Percentiles rank a stretch among this genome's conserved stretches.
Evolutionary conservation across 2,329 filamentous ascomycete genomes (phyloP).

Genomic region (Fusarium citri): DNA sequence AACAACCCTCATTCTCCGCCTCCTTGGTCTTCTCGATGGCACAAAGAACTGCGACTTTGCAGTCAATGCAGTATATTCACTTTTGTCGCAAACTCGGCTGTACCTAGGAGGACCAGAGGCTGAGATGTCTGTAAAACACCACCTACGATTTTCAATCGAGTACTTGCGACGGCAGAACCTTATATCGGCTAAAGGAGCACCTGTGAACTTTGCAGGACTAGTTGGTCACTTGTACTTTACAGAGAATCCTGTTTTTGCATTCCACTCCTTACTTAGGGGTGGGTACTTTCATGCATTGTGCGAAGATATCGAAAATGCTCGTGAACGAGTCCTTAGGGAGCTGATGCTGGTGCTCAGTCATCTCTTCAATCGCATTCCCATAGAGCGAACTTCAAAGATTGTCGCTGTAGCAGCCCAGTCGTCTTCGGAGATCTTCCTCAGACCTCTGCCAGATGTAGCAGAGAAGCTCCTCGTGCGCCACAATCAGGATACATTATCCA

Average conservation of each 20-base stretch:
- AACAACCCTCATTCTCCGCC: constrained; percentile 75
- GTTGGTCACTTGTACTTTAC: constrained; percentile 81
- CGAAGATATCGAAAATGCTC: constrained; percentile 63
- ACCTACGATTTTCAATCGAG: constrained; percentile 83
- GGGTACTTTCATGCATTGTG: constrained; percentile 77
- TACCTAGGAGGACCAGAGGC: constrained; percentile 77
- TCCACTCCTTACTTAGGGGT: constrained; percentile 77
- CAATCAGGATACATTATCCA: constrained; percentile 72
- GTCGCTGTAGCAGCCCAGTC: constrained; percentile 65
- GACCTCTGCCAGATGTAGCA: constrained; percentile 68
- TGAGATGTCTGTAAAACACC: constrained; percentile 77
- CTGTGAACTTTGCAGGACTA: constrained; percentile 78
- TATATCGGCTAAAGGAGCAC: constrained; percentile 68
- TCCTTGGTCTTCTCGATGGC: constrained; percentile 74
- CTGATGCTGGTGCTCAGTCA: constrained; percentile 78
- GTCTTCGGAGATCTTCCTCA: constrained; percentile 74
- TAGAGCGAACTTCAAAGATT: constrained; percentile 58
- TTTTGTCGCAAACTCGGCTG: constrained; percentile 76
- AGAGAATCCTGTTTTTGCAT: constrained; percentile 80
- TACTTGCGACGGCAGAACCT: constrained; percentile 78
- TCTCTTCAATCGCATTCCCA: constrained; percentile 72
- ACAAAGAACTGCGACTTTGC: constrained; percentile 74
- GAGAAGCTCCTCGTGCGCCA: constrained; percentile 67
- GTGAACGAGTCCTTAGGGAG: constrained; percentile 63
- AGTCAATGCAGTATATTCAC: constrained; percentile 69